A percentile compares a stretch with the other conserved stretches of the same genome.
These are phyloP conservation scores for Claviceps quebecensis DNA, from an alignment of 2,329 filamentous ascomycete species.

Conservation along the genomic window DNA sequence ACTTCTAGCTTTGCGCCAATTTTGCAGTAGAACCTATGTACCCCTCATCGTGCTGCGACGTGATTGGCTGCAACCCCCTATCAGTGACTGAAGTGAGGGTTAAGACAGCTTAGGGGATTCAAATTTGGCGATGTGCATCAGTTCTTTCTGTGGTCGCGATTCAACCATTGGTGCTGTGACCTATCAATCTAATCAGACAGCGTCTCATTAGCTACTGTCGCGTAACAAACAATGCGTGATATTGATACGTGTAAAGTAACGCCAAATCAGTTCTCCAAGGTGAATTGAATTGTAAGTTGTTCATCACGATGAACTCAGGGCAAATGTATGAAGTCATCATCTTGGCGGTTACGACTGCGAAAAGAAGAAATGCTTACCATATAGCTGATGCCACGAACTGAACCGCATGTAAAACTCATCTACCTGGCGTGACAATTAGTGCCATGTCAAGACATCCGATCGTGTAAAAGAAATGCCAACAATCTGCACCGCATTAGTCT, in stretches of 20 bases:
- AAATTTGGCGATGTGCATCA: not conserved
- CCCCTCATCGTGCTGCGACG: too few relatives aligned
- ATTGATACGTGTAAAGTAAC: not conserved
- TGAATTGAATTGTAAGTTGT: conserved; percentile 28
- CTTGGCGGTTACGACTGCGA: conserved; percentile 16
- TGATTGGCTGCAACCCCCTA: too few relatives aligned
- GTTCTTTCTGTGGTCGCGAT: not conserved
- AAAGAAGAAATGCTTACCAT: not conserved
- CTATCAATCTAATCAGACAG: not conserved
- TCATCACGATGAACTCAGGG: conserved; percentile 44
- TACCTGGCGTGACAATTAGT: not conserved
- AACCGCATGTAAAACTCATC: not conserved
- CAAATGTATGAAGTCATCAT: conserved; percentile 34
- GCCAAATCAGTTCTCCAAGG: conserved; percentile 47
- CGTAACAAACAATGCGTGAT: not conserved
- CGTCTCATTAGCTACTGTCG: not conserved
- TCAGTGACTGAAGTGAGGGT: too few relatives aligned
- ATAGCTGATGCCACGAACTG: not conserved
- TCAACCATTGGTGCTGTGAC: not conserved
- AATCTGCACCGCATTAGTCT: not conserved
- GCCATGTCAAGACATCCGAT: conserved; percentile 3
- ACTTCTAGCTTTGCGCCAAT: too few relatives aligned
- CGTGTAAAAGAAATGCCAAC: not conserved
- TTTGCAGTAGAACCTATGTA: too few relatives aligned
- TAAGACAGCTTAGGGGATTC: too few relatives aligned